These are phyloP conservation scores for Bremia lactucae DNA, from an alignment of 352 stramenopile genomes.

Conservation along the genomic window DNA sequence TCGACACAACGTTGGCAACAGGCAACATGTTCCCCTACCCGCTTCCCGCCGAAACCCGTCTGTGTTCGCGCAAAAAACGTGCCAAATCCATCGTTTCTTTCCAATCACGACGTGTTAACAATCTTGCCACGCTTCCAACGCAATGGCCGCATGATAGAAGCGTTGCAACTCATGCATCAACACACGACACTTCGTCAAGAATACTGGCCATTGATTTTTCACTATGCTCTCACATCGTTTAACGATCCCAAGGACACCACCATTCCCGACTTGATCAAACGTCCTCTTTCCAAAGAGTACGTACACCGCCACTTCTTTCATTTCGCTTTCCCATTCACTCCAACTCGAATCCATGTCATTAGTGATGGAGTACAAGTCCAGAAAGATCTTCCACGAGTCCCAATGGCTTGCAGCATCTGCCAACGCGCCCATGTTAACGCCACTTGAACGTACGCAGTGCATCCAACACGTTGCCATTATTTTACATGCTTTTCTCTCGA, in stretches of 20 bases:
- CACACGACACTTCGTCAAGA: constrained; percentile 31
- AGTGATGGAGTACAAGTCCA: constrained; percentile 63
- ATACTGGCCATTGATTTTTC: constrained; percentile 66
- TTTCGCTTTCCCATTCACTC: not conserved
- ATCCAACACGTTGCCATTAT: constrained; percentile 35
- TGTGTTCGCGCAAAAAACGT: no score
- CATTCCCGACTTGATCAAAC: constrained; percentile 10
- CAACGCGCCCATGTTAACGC: constrained; percentile 40
- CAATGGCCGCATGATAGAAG: constrained; percentile 60
- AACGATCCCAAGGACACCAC: constrained; percentile 2
- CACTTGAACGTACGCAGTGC: constrained; percentile 17
- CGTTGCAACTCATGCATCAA: constrained; percentile 57
- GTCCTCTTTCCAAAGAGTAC: constrained; percentile 42
- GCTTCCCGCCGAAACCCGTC: no score
- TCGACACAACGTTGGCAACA: no score
- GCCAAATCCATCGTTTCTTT: no score
- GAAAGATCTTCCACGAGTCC: constrained; percentile 75
- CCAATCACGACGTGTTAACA: constrained; percentile 18
- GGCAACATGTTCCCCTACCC: no score
- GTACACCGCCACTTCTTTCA: constrained; percentile 3
- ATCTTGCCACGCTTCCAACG: constrained; percentile 52
- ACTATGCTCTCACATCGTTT: constrained; percentile 35
- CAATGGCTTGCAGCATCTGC: constrained; percentile 57
- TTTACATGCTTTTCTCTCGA: constrained; percentile 59
- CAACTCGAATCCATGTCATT: constrained; percentile 1